A percentile compares a stretch with the other conserved stretches of the same genome.
phyloP scores from a whole-genome alignment of 768 basidiomycete genomes.

The Suillus plorans region DNA sequence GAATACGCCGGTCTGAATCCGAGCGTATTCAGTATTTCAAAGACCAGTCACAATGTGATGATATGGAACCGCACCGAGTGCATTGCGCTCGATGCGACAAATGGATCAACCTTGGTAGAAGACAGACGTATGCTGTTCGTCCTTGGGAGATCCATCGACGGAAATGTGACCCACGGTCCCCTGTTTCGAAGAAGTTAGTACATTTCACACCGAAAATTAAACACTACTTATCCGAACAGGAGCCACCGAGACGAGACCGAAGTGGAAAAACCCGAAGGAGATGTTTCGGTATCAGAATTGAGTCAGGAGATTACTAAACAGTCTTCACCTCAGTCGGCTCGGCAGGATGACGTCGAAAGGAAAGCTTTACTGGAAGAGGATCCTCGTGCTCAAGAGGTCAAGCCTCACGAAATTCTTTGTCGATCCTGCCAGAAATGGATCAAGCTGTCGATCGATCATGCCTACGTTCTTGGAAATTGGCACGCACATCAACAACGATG shows the following conservation, averaged over 20 bases:
- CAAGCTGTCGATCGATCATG: conserved; percentile 37
- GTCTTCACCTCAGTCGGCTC: conserved; percentile 18
- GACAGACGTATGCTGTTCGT: conserved; percentile 53
- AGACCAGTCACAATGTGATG: conserved; percentile 57
- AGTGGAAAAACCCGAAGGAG: not conserved
- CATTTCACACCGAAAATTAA: not conserved
- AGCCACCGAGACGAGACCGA: not conserved
- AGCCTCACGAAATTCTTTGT: conserved; percentile 55
- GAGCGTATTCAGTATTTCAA: conserved; percentile 66
- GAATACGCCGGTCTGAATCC: conserved; percentile 55
- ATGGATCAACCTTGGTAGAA: conserved; percentile 55
- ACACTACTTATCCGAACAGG: not conserved
- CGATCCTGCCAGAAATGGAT: conserved; percentile 66
- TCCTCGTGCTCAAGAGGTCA: conserved; percentile 47
- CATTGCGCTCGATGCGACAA: conserved; percentile 59
- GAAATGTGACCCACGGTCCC: conserved; percentile 47
- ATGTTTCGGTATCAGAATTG: not conserved
- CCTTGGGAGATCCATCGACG: conserved; percentile 62
- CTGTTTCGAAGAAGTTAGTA: conserved; percentile 28
- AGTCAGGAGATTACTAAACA: not conserved
- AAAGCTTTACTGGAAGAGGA: conserved; percentile 55
- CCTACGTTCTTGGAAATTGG: conserved; percentile 56
- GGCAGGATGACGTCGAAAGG: conserved; percentile 40
- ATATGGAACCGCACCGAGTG: conserved; percentile 56
- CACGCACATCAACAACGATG: conserved; percentile 50